These are phyloP conservation scores for Guillardia theta DNA, from an alignment of 78 protist genomes.

Conservation along the genomic window DNA sequence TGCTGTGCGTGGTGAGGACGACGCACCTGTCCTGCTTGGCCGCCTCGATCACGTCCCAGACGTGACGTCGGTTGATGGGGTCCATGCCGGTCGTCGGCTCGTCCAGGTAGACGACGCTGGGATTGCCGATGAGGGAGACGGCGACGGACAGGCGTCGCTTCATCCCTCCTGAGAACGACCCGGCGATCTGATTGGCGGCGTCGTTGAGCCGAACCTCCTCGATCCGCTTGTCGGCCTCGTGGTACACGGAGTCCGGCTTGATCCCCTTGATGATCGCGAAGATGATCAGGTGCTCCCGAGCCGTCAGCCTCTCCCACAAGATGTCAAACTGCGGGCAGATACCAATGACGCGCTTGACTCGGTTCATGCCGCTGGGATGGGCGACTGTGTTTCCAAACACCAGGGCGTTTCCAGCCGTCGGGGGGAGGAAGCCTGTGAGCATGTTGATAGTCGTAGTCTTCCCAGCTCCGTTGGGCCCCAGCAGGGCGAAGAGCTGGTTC, in stretches of 20 bases:
- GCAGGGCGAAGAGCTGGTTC: constrained; percentile 35
- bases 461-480: constrained; percentile 78
- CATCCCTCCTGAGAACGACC: constrained; percentile 85
- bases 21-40: constrained; percentile 34
- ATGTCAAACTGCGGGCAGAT: constrained; percentile 81
- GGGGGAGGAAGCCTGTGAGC: constrained; percentile 63
- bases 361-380: background rate
- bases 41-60: constrained; percentile 74
- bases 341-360: constrained; percentile 54
- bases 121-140: constrained; percentile 70
- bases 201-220: constrained; percentile 30
- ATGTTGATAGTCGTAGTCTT: constrained; percentile 81
- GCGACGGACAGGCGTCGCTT: constrained; percentile 80
- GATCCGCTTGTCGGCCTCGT: background rate
- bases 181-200: background rate
- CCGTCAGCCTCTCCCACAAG: constrained; percentile 58
- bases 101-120: background rate
- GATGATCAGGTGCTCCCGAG: constrained; percentile 64
- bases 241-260: background rate
- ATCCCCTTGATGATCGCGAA: constrained; percentile 39
- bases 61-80: constrained; percentile 65
- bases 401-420: constrained; percentile 45
- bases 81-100: constrained; percentile 73
- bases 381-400: background rate
- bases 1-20: constrained; percentile 83